Evolutionary conservation across 805 yeast species (phyloP), one percentile per base, ranked within the genome.

Genomic region (Candida hungchunana): DNA sequence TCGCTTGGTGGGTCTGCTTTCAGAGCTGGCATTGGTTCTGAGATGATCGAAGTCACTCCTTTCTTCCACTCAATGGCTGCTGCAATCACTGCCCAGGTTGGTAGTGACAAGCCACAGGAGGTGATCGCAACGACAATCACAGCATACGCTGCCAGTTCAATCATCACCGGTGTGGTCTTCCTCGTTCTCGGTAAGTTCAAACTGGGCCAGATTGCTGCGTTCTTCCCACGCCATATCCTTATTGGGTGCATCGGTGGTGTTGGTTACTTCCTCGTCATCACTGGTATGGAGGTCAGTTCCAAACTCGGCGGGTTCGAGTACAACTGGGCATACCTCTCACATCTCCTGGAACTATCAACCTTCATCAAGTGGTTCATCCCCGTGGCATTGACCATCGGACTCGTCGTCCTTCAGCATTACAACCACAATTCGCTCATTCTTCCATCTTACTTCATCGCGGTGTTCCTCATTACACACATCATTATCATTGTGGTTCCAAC

Each of bases 181-280:
- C 77, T 74, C 47, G 30, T 71, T 1, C 66, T 93, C 29, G 98
- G 98, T 6, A 81, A 77, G 51, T 75, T 85, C 52, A 74, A 69
- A 40, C 63, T 93, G 24, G 98, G 98, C 6, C 74, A 85, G 21
- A 63, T 93, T 16, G 96, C 90, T 15, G 96, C 95, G 0, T 93
- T 88, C 56, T 93, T 93, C 68, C 98, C 98, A 1, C 70, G 97
- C 43, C 98, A 93, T 59, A 90, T 93, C 37, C 69, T 93, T 19
- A 93, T 93, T 24, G 98, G 98, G 2, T 93, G 97, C 57, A 89
- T 93, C 49, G 98, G 98, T 26, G 98, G 98, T 53, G 98, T 93
- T 32, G 98, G 98, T 7, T 89, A 85, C 62, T 93, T 93, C 60
- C 66, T 93, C 32, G 66, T 88, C 2, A 80, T 85, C 1, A 93